Base-by-base conservation (phyloP, 2,329 filamentous ascomycete species). In the Alternaria atra region DNA sequence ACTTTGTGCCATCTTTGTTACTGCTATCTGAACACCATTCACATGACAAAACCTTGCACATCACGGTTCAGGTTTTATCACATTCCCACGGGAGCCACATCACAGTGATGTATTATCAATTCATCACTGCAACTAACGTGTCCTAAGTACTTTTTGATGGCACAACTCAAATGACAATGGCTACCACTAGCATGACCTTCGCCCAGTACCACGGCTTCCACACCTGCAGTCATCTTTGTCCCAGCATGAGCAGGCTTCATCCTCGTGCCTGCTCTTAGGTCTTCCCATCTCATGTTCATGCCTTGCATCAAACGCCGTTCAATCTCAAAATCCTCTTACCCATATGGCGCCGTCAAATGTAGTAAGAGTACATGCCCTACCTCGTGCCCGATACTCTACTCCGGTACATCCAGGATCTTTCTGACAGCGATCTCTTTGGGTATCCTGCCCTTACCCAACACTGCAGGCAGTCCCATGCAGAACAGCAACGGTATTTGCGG, bases 221-320 rank as follows among this genome's bases (percentile, higher is more conserved):
- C 64, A 2, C 69, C 68, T 5, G 39, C 56, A n/a, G 43, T 67
- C 4, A 57, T 52, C 15, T 66, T 65, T 2, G 32, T 74, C 23
- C 13, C 65, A 6, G 58, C 72, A 2, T 48, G 62, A 12, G 44
- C 55, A 10, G 66, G 66, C 23, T 70, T 69, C 59, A 48, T 69
- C n/a, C 64, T 66, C 12, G 56, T 73, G 7, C 25, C 67, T 27
- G 42, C 20, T 6, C 35, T 54, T 40, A 51, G 43, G n/a, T 20
- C 43, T 2, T 51, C 64, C 13, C 58, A 37, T 5, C 37, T 65
- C 6, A 67, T 65, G 3, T 29, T 58, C 10, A 37, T 63, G 9
- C 58, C 68, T 8, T 69, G 67, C 50, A 61, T 70, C 63, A 70
- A 68, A 60, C 71, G 72, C 46, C 39, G 44, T 9, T 43, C 17